Base-by-base conservation (phyloP, 1,284 basidiomycete genomes). In the Tranzscheliella williamsii region DNA sequence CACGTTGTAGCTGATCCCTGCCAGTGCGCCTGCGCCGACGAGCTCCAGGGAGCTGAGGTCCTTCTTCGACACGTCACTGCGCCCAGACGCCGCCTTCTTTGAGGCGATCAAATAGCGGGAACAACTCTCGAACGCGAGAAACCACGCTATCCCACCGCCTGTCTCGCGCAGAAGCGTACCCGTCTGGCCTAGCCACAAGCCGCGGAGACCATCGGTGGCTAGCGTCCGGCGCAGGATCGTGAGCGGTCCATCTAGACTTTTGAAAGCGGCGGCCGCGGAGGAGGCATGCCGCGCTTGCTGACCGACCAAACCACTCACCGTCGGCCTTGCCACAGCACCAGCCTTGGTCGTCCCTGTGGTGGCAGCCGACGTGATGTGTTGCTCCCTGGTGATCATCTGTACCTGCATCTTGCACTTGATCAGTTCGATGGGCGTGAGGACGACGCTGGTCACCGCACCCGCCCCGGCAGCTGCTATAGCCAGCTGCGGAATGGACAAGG, bases 381-480 rank as follows among this genome's bases (percentile, higher is more conserved):
- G 76, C 70, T 81, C 80, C 4, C 81, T 65, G 33, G 82, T 80
- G 30, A 90, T 83, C 84, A 91, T 89, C 79, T 93, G 90, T 4
- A 93, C 90, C 81, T 94, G 94, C 90, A 93, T 92, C 73, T 90
- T 88, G 79, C 90, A 93, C 81, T 94, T 94, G 67, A 94, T 85
- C 47, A 91, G 85, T 78, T 94, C 91, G 58, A 93, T 87, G 2
- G 90, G 91, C 1, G 90, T 93, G 85, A 93, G 79, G 45, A 93
- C 83, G 75, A 91, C 88, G 64, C 87, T 89, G 1, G 90, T 87
- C 23, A 86, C 82, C 3, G 86, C 83, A n/a, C 90, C 91, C 4
- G 90, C 88, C 20, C 86, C 87, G 2, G 85, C 89, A 23, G 86
- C 89, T 6, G 91, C 87, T 11, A 91, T 69, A 2, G 85, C 85